phyloP scores from a whole-genome alignment of 345 rosid genomes.

The Rhodamnia rubescens region DNA sequence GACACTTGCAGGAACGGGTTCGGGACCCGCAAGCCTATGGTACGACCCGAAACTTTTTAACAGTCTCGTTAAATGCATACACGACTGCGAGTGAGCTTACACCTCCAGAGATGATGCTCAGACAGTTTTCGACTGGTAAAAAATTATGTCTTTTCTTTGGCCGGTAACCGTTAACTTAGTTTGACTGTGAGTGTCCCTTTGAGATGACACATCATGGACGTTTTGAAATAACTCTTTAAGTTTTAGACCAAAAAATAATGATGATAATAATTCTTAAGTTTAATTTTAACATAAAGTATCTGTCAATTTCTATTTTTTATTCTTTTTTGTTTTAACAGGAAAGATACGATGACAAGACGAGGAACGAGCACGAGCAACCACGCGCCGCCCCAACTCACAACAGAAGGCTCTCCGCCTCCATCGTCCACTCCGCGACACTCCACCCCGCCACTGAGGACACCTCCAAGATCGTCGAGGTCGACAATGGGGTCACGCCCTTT shows the following conservation, averaged over 20 bases:
- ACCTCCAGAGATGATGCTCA: not conserved
- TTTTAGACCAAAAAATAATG: no score
- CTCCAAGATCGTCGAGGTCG: slow-evolving; percentile 73
- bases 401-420: slow-evolving; percentile 48
- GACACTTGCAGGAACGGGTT: not conserved
- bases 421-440: slow-evolving; percentile 12
- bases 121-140: not conserved
- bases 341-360: slow-evolving; percentile 41
- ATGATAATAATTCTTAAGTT: no score
- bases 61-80: not conserved
- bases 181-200: not conserved
- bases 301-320: not conserved
- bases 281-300: not conserved
- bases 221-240: not conserved
- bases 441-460: slow-evolving; percentile 23
- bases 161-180: not conserved
- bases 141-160: not conserved
- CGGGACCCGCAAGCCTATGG: not conserved
- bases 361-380: slow-evolving; percentile 14
- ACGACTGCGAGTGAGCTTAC: not conserved
- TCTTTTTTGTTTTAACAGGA: slow-evolving; percentile 14
- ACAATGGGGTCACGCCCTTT: slow-evolving; percentile 14
- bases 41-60: not conserved
- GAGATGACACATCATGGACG: not conserved
- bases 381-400: slow-evolving; percentile 24